These are phyloP conservation scores for Phytophthora boehmeriae DNA, from an alignment of 352 stramenopile species.

Conservation along the genomic window DNA sequence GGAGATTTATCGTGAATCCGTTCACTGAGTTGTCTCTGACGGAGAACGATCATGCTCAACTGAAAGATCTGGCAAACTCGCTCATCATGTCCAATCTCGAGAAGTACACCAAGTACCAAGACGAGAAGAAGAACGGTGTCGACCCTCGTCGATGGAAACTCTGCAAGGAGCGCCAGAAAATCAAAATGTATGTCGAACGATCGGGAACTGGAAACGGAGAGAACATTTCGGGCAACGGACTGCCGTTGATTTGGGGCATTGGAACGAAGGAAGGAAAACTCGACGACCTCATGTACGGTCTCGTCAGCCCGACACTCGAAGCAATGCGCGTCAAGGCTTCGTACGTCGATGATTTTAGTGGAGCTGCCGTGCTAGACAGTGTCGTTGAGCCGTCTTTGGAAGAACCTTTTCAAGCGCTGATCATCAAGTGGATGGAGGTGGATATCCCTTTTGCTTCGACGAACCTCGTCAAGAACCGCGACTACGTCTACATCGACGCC, in stretches of 20 bases:
- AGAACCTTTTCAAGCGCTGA: conserved; percentile 41
- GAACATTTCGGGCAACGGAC: conserved; percentile 23
- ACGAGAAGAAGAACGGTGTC: conserved; percentile 27
- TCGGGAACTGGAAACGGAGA: conserved; percentile 18
- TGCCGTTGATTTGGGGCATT: conserved; percentile 42
- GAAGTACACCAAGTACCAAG: conserved; percentile 27
- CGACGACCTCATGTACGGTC: conserved; percentile 56
- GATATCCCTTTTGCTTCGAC: conserved; percentile 52
- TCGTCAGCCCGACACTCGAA: conserved; percentile 52
- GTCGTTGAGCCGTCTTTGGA: conserved; percentile 47
- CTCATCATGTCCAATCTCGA: conserved; percentile 32
- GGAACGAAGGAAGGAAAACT: conserved; percentile 40
- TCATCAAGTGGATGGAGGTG: conserved; percentile 50
- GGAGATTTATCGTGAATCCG: conserved; percentile 36
- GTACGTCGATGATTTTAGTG: conserved; percentile 51
- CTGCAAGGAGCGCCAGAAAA: conserved; percentile 42
- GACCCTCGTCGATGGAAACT: conserved; percentile 44
- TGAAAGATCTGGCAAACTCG: conserved; percentile 29
- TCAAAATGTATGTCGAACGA: conserved; percentile 41
- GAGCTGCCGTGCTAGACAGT: conserved; percentile 56
- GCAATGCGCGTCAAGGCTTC: conserved; percentile 57
- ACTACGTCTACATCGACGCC: conserved; percentile 45
- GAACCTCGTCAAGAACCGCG: conserved; percentile 36
- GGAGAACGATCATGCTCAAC: conserved; percentile 23
- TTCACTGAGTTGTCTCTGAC: conserved; percentile 28